Percentiles rank a stretch among this genome's conserved stretches.
phyloP scores from a whole-genome alignment of 2,329 filamentous ascomycete genomes.

The Cucurbitaria berberidis region DNA sequence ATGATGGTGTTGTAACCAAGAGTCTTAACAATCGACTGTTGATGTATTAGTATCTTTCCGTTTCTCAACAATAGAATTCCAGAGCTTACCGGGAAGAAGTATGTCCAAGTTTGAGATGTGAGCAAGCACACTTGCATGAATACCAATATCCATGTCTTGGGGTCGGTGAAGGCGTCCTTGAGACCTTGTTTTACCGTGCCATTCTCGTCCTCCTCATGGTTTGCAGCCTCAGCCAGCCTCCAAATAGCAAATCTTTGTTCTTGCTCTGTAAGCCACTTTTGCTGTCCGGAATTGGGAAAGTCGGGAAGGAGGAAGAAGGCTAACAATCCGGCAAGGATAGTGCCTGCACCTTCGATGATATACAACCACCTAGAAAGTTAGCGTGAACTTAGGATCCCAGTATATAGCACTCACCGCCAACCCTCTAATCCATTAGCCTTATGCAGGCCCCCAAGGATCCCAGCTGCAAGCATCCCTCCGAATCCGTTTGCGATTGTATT shows the following conservation, averaged over 20 bases:
- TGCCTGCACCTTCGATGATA: not conserved
- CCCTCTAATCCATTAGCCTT: constrained; percentile 30
- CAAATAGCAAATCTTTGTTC: constrained; percentile 7
- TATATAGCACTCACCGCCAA: no score
- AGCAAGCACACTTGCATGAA: no score
- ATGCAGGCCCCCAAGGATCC: constrained; percentile 33
- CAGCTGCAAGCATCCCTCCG: constrained; percentile 50
- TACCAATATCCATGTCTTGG: no score
- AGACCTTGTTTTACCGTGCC: no score
- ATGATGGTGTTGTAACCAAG: constrained; percentile 13
- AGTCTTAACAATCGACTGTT: not conserved
- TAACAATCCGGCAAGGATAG: constrained; percentile 1
- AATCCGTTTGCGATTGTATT: constrained; percentile 49
- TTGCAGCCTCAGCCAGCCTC: constrained; percentile 2
- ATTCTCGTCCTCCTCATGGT: no score
- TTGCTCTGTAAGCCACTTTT: constrained; percentile 8
- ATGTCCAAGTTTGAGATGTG: no score
- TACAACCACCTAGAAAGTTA: no score
- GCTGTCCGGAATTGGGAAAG: constrained; percentile 6
- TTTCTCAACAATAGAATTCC: no score
- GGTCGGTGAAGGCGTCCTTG: no score
- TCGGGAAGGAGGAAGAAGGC: constrained; percentile 11
- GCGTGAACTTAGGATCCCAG: no score
- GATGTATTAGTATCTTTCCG: constrained; percentile 9
- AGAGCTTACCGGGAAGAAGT: no score